Base-by-base conservation (phyloP, 139 green algal genomes). In the Tetradesmus obliquus region DNA sequence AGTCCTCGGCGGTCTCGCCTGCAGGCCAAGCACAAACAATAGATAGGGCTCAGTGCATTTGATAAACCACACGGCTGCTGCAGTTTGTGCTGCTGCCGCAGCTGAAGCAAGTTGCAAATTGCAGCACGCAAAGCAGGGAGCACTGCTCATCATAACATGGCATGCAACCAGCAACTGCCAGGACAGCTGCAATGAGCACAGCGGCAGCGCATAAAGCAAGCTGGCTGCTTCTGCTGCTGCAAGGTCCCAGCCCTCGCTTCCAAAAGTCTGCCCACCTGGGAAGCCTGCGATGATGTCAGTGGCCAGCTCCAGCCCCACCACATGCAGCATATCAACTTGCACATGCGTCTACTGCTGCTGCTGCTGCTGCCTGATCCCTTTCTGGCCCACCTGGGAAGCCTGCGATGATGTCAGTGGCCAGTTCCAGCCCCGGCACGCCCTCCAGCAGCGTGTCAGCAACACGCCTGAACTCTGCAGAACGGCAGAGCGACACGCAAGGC, bases 361-460 rank as follows among this genome's bases (percentile, higher is more conserved):
- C 72, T 81, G 72, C 6, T 81, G 72, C 22, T 81, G 72, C n/a
- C 22, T 19, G 6, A 15, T 15, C 51, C 22, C 55, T 19, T 71
- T 87, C 15, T 12, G 0, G 1, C 90, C 3, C 88, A 83, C 93
- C 93, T 51, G 93, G 93, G 84, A 96, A 97, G 32, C 96, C 96
- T 22, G 93, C 97, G 88, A 99, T 99, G 95, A 99, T 98, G 93
- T 99, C 98, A 15, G 97, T 99, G n/a, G 98, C 97, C 10, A 99
- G 94, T 88, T 98, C 91, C 92, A 99, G 79, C 3, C 89, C 95
- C 1, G 96, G 96, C 79, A 98, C 96, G 0, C 62, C 15, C 22
- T 66, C 79, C 87, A 96, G 88, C 91, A 99, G 94, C 19, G 94
- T 96, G 93, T 99, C 98, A 51, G 86, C 93, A 69, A 99, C 96